Base-by-base conservation (phyloP, 1,284 basidiomycete species). In the Chalciporus sp. region DNA sequence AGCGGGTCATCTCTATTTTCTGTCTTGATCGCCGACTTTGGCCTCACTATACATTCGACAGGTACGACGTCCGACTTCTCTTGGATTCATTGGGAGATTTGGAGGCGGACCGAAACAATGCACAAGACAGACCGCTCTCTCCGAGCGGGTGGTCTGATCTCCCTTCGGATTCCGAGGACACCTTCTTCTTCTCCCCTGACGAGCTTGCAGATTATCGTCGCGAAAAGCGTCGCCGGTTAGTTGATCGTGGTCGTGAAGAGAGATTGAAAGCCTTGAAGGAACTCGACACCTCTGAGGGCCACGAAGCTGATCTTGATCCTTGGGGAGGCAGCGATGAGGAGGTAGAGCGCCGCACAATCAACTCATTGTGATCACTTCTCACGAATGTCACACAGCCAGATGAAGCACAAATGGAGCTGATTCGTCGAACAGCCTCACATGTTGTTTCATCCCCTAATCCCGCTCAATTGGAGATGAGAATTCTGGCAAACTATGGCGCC, bases 391-490 rank as follows among this genome's bases (percentile, higher is more conserved):
- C 52, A 39, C 59, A 93, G 90, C 90, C 92, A 2, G 82, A 89
- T 42, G 79, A 83, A 31, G 43, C 73, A 0, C 85, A 91, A 62
- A 75, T 70, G 48, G 78, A 80, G 9, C 76, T 95, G 26, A 94
- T 95, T 85, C 72, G 75, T 9, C 83, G 88, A 56, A 94, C 93
- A 0, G 90, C 90, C 0, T 62, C 66, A 7, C 86, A 91, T 58
- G 67, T 95, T 14, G 65, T 79, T 11, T 72, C 78, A 4, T 89
- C 92, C 0, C 83, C 85, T 4, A 92, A 94, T 62, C 79, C 89
- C 6, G 81, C 84, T 0, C 82, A 91, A 57, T 77, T 95, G 14
- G 91, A 94, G 70, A 86, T 92, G 79, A 83, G 91, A n/a, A 94
- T 95, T 56, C 74, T 95, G 5, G 86, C 92, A 6, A 92, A 95